Conservation (phyloP, 768 basidiomycete species). For the Scleroderma citrinum region DNA sequence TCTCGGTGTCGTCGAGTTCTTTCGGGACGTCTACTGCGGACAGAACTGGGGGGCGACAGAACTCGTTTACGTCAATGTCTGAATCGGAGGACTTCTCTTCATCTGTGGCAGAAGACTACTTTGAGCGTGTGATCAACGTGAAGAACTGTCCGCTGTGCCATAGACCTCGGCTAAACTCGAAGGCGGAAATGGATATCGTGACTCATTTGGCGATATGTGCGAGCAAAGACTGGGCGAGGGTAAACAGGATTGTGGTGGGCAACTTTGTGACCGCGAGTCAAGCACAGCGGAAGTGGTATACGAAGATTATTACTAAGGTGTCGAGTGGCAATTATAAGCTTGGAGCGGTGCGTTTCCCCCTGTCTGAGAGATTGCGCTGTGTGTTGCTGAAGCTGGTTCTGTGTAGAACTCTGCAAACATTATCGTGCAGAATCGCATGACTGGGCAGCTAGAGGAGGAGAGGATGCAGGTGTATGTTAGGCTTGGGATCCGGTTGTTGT, state of each 20-base stretch:
- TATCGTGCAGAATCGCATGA: constrained; percentile 90
- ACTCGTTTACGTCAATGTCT: constrained; percentile 37
- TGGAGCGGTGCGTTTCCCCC: constrained; percentile 63
- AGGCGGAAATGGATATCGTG: constrained; percentile 90
- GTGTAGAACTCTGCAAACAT: constrained; percentile 92
- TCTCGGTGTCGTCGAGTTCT: constrained; percentile 10
- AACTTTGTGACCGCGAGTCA: constrained; percentile 93
- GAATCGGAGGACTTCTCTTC: constrained; percentile 38
- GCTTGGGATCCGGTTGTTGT: constrained; percentile 86
- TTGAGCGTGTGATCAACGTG: constrained; percentile 92
- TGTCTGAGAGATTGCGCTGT: background rate
- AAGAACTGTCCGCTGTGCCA: constrained; percentile 93
- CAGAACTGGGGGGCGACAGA: constrained; percentile 18
- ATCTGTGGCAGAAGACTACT: constrained; percentile 30
- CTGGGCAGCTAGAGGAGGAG: constrained; percentile 92
- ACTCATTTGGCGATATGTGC: constrained; percentile 98
- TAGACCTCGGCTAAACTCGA: constrained; percentile 74
- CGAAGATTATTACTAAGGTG: constrained; percentile 82
- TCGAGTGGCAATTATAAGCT: constrained; percentile 83
- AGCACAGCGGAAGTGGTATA: constrained; percentile 97
- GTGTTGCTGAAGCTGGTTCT: background rate
- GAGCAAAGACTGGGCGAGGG: constrained; percentile 84
- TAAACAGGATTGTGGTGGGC: constrained; percentile 85
- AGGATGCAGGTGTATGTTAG: constrained; percentile 97
- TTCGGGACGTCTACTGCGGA: background rate